phyloP scores from a whole-genome alignment of 805 yeast genomes.

The Starmerella roubikii region DNA sequence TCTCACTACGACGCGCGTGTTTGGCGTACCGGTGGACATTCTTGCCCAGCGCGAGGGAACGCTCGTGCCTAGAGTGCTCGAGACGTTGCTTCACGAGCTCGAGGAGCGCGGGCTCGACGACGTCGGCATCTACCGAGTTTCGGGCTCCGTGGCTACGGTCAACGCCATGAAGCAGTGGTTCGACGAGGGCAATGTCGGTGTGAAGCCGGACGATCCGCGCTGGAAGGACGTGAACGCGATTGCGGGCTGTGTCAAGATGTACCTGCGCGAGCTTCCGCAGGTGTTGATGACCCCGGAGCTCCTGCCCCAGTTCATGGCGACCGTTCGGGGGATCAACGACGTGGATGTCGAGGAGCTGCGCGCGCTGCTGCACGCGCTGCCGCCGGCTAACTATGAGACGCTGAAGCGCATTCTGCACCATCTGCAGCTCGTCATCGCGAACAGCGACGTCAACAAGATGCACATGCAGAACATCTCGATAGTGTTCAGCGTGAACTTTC shows the following conservation, averaged over 20 bases:
- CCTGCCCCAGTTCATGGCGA: slow-evolving; percentile 40
- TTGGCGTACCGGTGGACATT: slow-evolving; percentile 73
- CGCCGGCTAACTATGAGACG: slow-evolving; percentile 52
- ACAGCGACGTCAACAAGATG: slow-evolving; percentile 66
- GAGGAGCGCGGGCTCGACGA: slow-evolving; percentile 83
- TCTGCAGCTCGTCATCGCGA: slow-evolving; percentile 51
- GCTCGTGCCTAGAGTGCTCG: slow-evolving; percentile 51
- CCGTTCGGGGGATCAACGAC: slow-evolving; percentile 18
- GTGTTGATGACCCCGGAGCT: slow-evolving; percentile 57
- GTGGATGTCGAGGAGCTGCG: slow-evolving; percentile 21
- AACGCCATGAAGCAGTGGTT: slow-evolving; percentile 41
- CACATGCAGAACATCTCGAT: slow-evolving; percentile 80
- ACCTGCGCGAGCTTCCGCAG: slow-evolving; percentile 75
- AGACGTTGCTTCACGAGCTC: slow-evolving; percentile 53
- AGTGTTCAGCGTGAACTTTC: slow-evolving; percentile 59
- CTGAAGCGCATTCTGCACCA: slow-evolving; percentile 57
- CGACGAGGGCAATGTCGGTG: slow-evolving; percentile 32
- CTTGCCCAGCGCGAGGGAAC: slow-evolving; percentile 61
- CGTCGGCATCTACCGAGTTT: slow-evolving; percentile 73
- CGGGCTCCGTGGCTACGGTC: slow-evolving; percentile 49
- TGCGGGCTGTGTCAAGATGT: slow-evolving; percentile 77
- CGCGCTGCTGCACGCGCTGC: slow-evolving; percentile 35
- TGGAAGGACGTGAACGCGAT: slow-evolving; percentile 75
- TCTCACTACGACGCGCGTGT: slow-evolving; percentile 37
- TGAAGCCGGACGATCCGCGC: slow-evolving; percentile 34